These are phyloP conservation scores for Schizosaccharomyces osmophilus DNA, from an alignment of 805 yeast species.

Conservation along the genomic window DNA sequence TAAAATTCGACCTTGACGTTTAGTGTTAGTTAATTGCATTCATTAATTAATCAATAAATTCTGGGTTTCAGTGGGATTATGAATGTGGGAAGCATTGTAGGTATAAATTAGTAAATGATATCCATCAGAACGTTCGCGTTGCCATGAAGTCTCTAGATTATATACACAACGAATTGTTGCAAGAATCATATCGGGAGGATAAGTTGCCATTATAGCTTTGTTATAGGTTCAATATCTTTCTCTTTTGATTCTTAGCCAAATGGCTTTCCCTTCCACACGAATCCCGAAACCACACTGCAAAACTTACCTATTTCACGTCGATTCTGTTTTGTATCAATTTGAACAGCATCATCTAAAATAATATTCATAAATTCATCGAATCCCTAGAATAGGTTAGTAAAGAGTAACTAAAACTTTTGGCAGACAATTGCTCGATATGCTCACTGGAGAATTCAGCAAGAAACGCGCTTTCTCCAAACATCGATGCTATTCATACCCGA, in stretches of 20 bases:
- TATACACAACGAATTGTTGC: too few relatives aligned
- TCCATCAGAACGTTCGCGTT: too few relatives aligned
- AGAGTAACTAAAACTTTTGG: not conserved
- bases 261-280: not conserved
- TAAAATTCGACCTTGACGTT: conserved; percentile 25
- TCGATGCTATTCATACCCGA: conserved; percentile 14
- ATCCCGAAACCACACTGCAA: not conserved
- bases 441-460: too few relatives aligned
- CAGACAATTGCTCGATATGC: not conserved
- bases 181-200: too few relatives aligned
- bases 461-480: too few relatives aligned
- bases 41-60: too few relatives aligned
- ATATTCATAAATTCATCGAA: conserved; percentile 95
- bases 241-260: not conserved
- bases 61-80: too few relatives aligned
- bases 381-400: conserved; percentile 20
- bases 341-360: conserved; percentile 36
- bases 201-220: too few relatives aligned
- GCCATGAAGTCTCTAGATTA: too few relatives aligned
- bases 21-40: not conserved
- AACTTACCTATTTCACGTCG: conserved; percentile 31
- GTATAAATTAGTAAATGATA: too few relatives aligned
- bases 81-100: too few relatives aligned
- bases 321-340: conserved; percentile 32
- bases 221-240: not conserved